A percentile compares a stretch with the other conserved stretches of the same genome.
Evolutionary conservation across 768 basidiomycete genomes (phyloP).

Genomic region (Tricholoma furcatifolium): DNA sequence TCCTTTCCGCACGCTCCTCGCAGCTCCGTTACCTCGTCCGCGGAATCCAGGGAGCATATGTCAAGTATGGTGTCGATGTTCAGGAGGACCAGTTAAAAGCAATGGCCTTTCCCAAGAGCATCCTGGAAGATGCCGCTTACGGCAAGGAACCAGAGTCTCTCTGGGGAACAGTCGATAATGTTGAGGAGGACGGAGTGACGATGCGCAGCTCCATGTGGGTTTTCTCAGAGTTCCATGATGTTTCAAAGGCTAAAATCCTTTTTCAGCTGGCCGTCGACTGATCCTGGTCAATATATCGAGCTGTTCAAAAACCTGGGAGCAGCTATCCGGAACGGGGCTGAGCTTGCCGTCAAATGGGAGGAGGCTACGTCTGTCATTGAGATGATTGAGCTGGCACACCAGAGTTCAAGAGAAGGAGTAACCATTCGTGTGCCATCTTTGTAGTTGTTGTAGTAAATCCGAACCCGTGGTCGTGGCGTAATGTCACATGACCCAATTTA

Average conservation of each 20-base stretch:
- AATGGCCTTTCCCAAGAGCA: conserved; percentile 44
- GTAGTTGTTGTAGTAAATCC: too few relatives aligned
- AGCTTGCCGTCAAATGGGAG: conserved; percentile 67
- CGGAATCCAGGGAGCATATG: conserved; percentile 68
- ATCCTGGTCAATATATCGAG: conserved; percentile 56
- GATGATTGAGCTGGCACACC: conserved; percentile 72
- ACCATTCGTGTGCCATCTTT: conserved; percentile 31
- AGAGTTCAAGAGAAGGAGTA: conserved; percentile 60
- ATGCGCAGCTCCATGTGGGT: conserved; percentile 36
- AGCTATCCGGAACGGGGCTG: conserved; percentile 53
- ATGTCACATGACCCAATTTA: conserved; percentile 8
- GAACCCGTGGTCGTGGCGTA: conserved; percentile 1
- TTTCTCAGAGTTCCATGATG: background rate
- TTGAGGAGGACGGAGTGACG: conserved; percentile 45
- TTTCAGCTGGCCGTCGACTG: conserved; percentile 61
- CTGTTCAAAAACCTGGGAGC: conserved; percentile 67
- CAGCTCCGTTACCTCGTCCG: conserved; percentile 75
- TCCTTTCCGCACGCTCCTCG: conserved; percentile 60
- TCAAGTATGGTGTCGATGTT: conserved; percentile 74
- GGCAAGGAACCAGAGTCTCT: conserved; percentile 64
- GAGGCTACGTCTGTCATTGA: conserved; percentile 71
- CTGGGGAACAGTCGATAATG: conserved; percentile 61
- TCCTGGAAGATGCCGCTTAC: conserved; percentile 41
- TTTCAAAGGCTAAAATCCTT: background rate
- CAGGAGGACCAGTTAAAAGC: conserved; percentile 77